Evolutionary conservation across 1,284 basidiomycete genomes (phyloP), one percentile per base, ranked within the genome.

Genomic region (Psilocybe mexicana): DNA sequence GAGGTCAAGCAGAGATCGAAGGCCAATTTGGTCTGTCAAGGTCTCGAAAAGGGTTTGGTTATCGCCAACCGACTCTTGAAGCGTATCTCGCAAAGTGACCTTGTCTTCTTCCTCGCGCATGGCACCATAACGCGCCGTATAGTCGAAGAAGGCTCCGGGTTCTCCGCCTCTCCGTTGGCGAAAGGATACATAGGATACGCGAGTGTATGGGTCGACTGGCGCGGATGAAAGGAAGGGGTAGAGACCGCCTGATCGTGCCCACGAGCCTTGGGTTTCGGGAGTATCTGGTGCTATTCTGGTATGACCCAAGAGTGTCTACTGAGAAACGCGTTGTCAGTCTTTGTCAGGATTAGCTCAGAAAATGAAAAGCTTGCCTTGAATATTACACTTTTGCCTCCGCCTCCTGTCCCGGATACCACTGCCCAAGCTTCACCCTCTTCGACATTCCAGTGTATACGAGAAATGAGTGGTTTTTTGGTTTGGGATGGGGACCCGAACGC

Each of bases 101-200:
- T 81, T 79, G 68, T 69, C 69, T 35, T 96, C 93, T 67, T 90
- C 91, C 40, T 96, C 93, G 18, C 90, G 79, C 40, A 95, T 81
- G 0, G 91, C 88, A 24, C 92, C 93, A 69, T 96, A 98, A 2
- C 94, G 85, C 1, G 93, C 92, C 0, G 93, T 92, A 69, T 90
- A 96, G 73, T 97, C 94, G 60, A 90, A 90, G 72, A 97, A 98
- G n/a, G 82, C 91, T 5, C 88, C 86, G 0, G 85, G 82, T 0
- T 80, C 73, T 0, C 81, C 75, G 44, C 76, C 78, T 2, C 79
- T 76, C 43, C 87, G 80, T 58, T 90, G 85, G 0, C 87, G 81
- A 67, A 94, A 94, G 0, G 89, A 88, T 3, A 94, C 87, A 47
- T 90, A 78, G 5, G 84, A 76, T 38, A 94, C 73, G 12, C 75